Evolutionary conservation across 169 alveolate species (phyloP), one percentile per base, ranked within the genome.

Genomic region (Theileria parva): DNA sequence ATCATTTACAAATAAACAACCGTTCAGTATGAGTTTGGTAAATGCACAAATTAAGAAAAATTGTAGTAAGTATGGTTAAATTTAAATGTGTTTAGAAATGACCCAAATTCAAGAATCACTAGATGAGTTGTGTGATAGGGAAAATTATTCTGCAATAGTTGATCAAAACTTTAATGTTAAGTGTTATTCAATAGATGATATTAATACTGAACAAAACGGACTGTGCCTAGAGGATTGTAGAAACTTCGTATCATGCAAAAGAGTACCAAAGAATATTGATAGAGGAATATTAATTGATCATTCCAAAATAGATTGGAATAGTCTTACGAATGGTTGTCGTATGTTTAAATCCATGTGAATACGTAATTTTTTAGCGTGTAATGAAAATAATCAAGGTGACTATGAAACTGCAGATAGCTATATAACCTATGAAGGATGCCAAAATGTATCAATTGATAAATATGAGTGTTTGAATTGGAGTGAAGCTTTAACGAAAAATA

Each of bases 211-310:
- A 1, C 1, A 11, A 28, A 6, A 23, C 12, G 69, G 69, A n/a
- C 0, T 21, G 1, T 81, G 88, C 30, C 66, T 63, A 32, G 88
- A 81, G 39, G 88, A 81, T 17, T 81, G 88, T 34, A 78, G 88
- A 27, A 7, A 59, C 0, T 19, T 23, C 0, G 64, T 74, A 4
- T 15, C 8, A 1, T 81, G 88, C 50, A 19, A 17, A n/a, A 84
- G 88, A 13, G 34, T 19, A 0, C 64, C 78, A 12, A 19, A 3
- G 15, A n/a, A 28, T 30, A 1, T 57, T 4, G 30, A 11, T 12
- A 32, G 30, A 23, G 32, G 27, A 17, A 63, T n/a, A 27, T 19
- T 5, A 23, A 9, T 74, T 25, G 21, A 81, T 21, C 32, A 28
- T 11, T 0, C 37, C 13, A 27, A 8, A 0, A 74, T 81, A 3